These are phyloP conservation scores for Pythium inflatum DNA, from an alignment of 352 stramenopile genomes.

Conservation along the genomic window DNA sequence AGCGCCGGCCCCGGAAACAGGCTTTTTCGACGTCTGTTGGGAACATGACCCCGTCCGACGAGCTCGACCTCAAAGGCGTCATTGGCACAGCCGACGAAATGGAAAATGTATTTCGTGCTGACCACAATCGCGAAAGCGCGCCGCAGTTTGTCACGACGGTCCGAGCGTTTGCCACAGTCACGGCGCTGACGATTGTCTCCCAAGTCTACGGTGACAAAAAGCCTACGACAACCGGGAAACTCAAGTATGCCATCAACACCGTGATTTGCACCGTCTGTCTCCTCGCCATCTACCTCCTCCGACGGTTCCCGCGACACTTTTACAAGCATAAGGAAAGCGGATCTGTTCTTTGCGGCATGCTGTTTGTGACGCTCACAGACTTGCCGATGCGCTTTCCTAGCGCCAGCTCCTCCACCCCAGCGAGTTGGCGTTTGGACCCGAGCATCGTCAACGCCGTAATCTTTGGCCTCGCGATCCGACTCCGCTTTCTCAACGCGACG, in stretches of 20 bases:
- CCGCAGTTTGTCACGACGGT: slow-evolving; percentile 56
- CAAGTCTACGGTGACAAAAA: slow-evolving; percentile 45
- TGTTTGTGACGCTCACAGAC: slow-evolving; percentile 48
- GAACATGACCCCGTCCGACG: neutral
- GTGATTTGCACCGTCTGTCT: slow-evolving; percentile 35
- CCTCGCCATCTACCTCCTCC: slow-evolving; percentile 36
- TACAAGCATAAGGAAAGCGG: slow-evolving; percentile 43
- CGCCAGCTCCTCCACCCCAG: neutral
- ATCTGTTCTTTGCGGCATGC: slow-evolving; percentile 34
- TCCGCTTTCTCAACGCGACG: slow-evolving; percentile 61
- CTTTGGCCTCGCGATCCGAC: slow-evolving; percentile 57
- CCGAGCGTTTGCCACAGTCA: slow-evolving; percentile 37
- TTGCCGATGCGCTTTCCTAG: slow-evolving; percentile 43
- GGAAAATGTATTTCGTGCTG: slow-evolving; percentile 53
- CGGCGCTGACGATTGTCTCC: slow-evolving; percentile 46
- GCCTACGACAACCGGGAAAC: slow-evolving; percentile 22
- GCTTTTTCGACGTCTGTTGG: slow-evolving; percentile 16
- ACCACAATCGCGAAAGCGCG: slow-evolving; percentile 55
- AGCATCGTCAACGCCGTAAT: slow-evolving; percentile 63
- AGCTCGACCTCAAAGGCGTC: slow-evolving; percentile 42
- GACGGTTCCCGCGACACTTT: slow-evolving; percentile 36
- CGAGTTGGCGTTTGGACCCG: too few relatives aligned
- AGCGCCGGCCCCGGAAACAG: slow-evolving; percentile 9
- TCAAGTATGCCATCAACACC: slow-evolving; percentile 48
- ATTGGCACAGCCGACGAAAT: slow-evolving; percentile 53